Evolutionary conservation across 352 stramenopile species (phyloP).

Genomic region (Pythium rishiriense): DNA sequence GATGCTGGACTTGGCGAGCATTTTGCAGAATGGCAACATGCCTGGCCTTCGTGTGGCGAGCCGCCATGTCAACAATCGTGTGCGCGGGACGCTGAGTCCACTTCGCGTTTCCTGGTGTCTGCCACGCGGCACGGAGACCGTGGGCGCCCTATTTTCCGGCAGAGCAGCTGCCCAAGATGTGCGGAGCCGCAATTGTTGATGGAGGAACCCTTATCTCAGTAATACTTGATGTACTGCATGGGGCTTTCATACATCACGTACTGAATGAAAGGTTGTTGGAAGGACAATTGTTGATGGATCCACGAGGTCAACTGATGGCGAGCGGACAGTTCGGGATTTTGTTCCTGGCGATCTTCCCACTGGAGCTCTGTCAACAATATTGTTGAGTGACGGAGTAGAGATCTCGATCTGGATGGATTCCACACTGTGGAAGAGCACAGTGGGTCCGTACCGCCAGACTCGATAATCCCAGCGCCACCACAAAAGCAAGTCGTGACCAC

Average conservation of each 20-base stretch:
- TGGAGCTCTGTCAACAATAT: slow-evolving; percentile 1
- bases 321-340: not conserved
- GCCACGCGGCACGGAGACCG: not conserved
- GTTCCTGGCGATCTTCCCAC: not conserved
- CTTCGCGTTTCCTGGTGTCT: too few relatives aligned
- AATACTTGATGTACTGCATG: too few relatives aligned
- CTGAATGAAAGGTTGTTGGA: not conserved
- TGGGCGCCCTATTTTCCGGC: not conserved
- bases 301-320: not conserved
- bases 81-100: too few relatives aligned
- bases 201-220: too few relatives aligned
- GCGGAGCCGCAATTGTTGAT: not conserved
- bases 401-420: too few relatives aligned
- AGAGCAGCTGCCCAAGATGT: not conserved
- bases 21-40: slow-evolving; percentile 22
- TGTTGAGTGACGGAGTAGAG: not conserved
- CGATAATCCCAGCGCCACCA: too few relatives aligned
- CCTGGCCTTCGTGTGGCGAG: too few relatives aligned
- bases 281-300: not conserved
- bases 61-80: too few relatives aligned
- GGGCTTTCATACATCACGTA: not conserved
- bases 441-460: not conserved
- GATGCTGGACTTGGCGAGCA: slow-evolving; percentile 24
- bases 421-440: too few relatives aligned
- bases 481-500: too few relatives aligned